Percentiles rank a stretch among this genome's conserved stretches.
Evolutionary conservation across 2,329 filamentous ascomycete genomes (phyloP).

Genomic region (Pseudocercospora eumusae): DNA sequence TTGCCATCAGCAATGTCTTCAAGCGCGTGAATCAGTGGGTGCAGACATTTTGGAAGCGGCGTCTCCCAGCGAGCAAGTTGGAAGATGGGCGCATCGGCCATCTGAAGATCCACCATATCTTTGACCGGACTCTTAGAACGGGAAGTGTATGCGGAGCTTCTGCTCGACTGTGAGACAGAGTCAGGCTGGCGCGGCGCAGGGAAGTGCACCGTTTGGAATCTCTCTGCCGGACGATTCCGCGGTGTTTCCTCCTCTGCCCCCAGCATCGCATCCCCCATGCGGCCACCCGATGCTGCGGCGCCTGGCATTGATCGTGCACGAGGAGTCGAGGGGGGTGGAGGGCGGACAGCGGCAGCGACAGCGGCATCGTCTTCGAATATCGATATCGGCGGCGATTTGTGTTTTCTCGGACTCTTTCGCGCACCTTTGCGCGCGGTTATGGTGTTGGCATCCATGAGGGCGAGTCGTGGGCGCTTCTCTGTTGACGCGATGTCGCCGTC

Average conservation of each 20-base stretch:
- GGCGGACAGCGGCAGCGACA: not conserved
- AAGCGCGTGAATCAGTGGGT: not conserved
- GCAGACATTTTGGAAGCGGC: not conserved
- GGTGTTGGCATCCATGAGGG: not conserved
- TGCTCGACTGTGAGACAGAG: not conserved
- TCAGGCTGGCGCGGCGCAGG: not conserved
- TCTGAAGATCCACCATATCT: not conserved
- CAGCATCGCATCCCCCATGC: not conserved
- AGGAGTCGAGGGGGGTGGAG: not conserved
- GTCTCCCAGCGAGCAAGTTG: not conserved
- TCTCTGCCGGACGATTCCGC: not conserved
- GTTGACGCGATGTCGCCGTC: not conserved
- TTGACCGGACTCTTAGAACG: not conserved
- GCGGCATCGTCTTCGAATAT: not conserved
- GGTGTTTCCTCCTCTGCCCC: not conserved
- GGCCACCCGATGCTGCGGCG: not conserved
- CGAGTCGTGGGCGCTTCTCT: not conserved
- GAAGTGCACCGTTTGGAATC: not conserved
- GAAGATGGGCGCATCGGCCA: not conserved
- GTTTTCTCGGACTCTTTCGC: not conserved
- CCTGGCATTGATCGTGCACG: not conserved
- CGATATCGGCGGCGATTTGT: not conserved
- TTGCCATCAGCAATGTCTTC: not conserved
- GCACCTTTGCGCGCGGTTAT: not conserved
- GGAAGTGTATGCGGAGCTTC: not conserved